These are phyloP conservation scores for Eucalyptus tenuipes DNA, from an alignment of 345 rosid species.

Conservation along the genomic window DNA sequence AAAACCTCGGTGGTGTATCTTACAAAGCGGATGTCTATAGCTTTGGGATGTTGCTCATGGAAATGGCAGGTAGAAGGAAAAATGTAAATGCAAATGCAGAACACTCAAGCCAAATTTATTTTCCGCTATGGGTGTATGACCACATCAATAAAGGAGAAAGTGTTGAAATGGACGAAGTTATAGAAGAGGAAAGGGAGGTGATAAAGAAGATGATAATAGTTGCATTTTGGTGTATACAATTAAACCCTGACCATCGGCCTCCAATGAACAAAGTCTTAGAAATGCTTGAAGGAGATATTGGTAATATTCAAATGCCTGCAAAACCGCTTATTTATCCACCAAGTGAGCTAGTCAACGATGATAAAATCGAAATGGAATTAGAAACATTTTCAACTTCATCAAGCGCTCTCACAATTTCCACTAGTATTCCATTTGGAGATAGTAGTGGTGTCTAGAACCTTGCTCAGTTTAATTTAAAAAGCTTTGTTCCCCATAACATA, in stretches of 20 bases:
- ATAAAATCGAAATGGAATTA: not conserved
- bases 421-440: not conserved
- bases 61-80: not conserved
- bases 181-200: not conserved
- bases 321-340: not conserved
- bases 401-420: rapidly evolving
- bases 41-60: not conserved
- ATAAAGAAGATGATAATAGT: not conserved
- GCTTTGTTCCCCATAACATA: not conserved
- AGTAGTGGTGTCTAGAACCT: not conserved
- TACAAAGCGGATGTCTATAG: not conserved
- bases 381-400: not conserved
- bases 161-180: not conserved
- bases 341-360: rapidly evolving
- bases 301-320: not conserved
- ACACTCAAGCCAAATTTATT: not conserved
- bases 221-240: not conserved
- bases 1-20: not conserved
- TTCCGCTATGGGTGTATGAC: not conserved
- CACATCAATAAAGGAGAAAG: not conserved
- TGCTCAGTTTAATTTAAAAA: not conserved
- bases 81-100: not conserved
- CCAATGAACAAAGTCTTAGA: not conserved
- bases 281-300: not conserved
- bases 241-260: not conserved